Percentiles rank a stretch among this genome's conserved stretches.
Conservation (phyloP, 163 green algal genomes). For the Volvox carteri region DNA sequence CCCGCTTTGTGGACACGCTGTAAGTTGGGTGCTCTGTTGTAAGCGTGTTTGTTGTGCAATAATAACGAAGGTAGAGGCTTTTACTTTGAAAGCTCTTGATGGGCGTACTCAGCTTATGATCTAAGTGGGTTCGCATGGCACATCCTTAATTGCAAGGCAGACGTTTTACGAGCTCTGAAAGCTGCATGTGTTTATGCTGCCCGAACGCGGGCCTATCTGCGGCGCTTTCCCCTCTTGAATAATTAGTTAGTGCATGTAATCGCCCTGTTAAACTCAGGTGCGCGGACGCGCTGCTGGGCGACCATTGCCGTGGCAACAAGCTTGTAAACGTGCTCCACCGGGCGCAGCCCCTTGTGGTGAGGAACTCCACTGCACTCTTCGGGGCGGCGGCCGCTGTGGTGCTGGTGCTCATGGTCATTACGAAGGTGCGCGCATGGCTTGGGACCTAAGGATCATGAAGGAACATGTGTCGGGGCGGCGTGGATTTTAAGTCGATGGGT, state of each 20-base stretch:
- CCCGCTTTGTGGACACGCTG: constrained; percentile 40
- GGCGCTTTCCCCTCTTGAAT: too few species aligned
- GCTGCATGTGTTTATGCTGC: too few species aligned
- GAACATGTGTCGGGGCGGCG: not conserved
- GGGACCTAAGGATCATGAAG: too few species aligned
- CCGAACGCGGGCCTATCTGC: too few species aligned
- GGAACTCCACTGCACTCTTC: constrained; percentile 56
- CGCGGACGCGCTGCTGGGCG: constrained; percentile 36
- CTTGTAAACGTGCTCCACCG: constrained; percentile 4
- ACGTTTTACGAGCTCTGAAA: too few species aligned
- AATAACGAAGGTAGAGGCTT: too few species aligned
- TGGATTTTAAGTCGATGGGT: not conserved
- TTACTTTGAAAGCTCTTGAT: too few species aligned
- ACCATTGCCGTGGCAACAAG: constrained; percentile 11
- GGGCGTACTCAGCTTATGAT: too few species aligned
- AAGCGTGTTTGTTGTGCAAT: too few species aligned
- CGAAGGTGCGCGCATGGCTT: constrained; percentile 43
- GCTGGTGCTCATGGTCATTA: constrained; percentile 54
- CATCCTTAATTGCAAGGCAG: too few species aligned
- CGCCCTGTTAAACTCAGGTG: constrained; percentile 11
- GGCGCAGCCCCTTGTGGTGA: constrained; percentile 47
- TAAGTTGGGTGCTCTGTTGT: constrained; percentile 29
- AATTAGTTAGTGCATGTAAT: too few species aligned
- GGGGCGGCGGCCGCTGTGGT: constrained; percentile 28
- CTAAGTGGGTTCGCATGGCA: too few species aligned